Conservation (phyloP, 2,329 filamentous ascomycete genomes). For the Verticillium albo-atrum region DNA sequence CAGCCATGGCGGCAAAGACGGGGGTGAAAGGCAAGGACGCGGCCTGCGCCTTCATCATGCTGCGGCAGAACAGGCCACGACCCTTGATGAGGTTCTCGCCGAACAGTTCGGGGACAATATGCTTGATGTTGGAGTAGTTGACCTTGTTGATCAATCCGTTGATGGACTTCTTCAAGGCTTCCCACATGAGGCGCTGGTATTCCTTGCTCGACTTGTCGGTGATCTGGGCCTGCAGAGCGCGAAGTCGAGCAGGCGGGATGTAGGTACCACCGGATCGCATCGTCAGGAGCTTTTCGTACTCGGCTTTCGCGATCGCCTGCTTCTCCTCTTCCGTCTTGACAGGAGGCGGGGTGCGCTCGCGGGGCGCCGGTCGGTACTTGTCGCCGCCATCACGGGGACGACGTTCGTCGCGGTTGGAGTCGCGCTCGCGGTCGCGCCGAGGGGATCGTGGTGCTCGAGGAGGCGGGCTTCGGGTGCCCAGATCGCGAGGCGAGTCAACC, state of each 20-base stretch:
- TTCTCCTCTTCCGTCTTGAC: conserved; percentile 72
- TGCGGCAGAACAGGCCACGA: conserved; percentile 86
- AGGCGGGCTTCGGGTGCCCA: background rate
- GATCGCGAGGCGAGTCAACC: conserved; percentile 28
- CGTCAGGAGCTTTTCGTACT: conserved; percentile 86
- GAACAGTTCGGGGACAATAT: conserved; percentile 94
- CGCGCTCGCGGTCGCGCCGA: conserved; percentile 14
- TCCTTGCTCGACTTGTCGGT: conserved; percentile 95
- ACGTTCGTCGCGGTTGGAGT: conserved; percentile 22
- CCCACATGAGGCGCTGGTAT: conserved; percentile 99
- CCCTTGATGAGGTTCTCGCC: conserved; percentile 90
- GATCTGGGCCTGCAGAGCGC: conserved; percentile 92
- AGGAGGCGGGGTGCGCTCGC: conserved; percentile 28
- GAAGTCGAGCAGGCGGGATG: conserved; percentile 85
- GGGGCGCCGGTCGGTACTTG: conserved; percentile 41
- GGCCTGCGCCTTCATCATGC: conserved; percentile 97
- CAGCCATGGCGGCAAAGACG: conserved; percentile 92
- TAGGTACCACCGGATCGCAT: conserved; percentile 96
- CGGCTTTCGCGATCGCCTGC: conserved; percentile 81
- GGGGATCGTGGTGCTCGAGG: background rate
- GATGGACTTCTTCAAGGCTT: conserved; percentile 97
- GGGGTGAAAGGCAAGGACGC: conserved; percentile 93
- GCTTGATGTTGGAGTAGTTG: conserved; percentile 96
- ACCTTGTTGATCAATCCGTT: conserved; percentile 99
- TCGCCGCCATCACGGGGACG: conserved; percentile 31